Evolutionary conservation across 2,329 filamentous ascomycete genomes (phyloP).

Genomic region (Pyricularia sp.): DNA sequence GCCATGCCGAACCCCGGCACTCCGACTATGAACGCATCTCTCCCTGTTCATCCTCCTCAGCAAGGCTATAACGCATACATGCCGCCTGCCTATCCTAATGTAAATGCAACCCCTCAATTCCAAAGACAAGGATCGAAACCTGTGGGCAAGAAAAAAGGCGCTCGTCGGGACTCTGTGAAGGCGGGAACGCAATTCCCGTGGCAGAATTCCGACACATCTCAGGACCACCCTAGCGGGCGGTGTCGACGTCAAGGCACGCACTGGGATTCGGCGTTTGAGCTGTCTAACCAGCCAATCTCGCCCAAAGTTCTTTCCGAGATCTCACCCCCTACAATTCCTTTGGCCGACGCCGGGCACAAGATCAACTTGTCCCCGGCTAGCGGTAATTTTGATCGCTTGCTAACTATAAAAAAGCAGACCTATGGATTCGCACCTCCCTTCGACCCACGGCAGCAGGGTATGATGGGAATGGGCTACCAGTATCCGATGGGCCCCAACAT

Average conservation of each 20-base stretch:
- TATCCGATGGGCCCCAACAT: constrained; percentile 24
- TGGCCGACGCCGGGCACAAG: constrained; percentile 9
- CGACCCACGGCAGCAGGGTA: constrained; percentile 20
- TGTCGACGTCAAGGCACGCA: constrained; percentile 36
- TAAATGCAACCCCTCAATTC: constrained; percentile 33
- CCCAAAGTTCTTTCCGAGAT: constrained; percentile 2
- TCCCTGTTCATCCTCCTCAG: constrained; percentile 46
- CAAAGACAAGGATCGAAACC: background rate
- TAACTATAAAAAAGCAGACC: constrained; percentile 61
- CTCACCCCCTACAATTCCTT: constrained; percentile 7
- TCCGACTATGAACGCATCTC: constrained; percentile 57
- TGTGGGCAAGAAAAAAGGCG: constrained; percentile 32
- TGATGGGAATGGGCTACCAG: constrained; percentile 28
- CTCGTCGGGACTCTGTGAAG: constrained; percentile 28
- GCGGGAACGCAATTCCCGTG: constrained; percentile 21
- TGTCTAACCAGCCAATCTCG: constrained; percentile 10
- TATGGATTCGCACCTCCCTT: constrained; percentile 45
- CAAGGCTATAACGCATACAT: constrained; percentile 4
- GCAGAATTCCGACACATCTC: constrained; percentile 27
- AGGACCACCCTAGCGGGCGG: constrained; percentile 24
- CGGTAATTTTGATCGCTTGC: constrained; percentile 63
- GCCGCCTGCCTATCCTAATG: constrained; percentile 42
- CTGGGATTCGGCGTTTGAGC: constrained; percentile 21
- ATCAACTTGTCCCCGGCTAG: constrained; percentile 56
- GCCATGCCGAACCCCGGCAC: constrained; percentile 52